Conservation (phyloP, 2,329 filamentous ascomycete species). For the Macroventuria anomochaeta region DNA sequence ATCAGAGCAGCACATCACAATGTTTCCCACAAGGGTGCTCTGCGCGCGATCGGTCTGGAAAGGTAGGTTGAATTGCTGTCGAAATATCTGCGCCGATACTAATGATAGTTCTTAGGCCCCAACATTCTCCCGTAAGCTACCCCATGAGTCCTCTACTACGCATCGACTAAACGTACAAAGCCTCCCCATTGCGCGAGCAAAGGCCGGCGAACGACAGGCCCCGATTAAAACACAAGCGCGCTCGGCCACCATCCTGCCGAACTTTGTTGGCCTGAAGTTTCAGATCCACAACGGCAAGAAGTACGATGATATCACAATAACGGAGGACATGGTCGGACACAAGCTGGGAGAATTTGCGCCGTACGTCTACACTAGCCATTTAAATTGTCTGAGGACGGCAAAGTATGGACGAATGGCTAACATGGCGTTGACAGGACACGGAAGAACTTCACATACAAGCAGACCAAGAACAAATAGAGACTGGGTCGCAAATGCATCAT, state of each 20-base stretch:
- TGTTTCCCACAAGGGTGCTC: constrained; percentile 71
- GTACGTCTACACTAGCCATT: constrained; percentile 59
- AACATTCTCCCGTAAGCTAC: constrained; percentile 72
- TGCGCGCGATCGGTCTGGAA: constrained; percentile 84
- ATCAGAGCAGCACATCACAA: constrained; percentile 50
- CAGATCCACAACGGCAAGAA: constrained; percentile 91
- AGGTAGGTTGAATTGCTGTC: constrained; percentile 60
- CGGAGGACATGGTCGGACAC: constrained; percentile 95
- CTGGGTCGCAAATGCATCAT: constrained; percentile 28
- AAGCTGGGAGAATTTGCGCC: constrained; percentile 91
- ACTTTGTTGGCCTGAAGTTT: constrained; percentile 88
- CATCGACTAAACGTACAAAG: constrained; percentile 48
- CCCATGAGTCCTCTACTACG: constrained; percentile 10
- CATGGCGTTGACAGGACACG: constrained; percentile 60
- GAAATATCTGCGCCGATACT: neutral
- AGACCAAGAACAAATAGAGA: constrained; percentile 71
- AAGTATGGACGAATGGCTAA: constrained; percentile 7
- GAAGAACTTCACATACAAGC: constrained; percentile 71
- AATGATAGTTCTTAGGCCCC: constrained; percentile 59
- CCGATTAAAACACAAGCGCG: constrained; percentile 88
- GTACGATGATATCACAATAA: constrained; percentile 82
- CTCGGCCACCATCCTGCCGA: constrained; percentile 86
- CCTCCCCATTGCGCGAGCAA: constrained; percentile 68
- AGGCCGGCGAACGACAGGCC: constrained; percentile 66
- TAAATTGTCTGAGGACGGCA: no score